A percentile compares a stretch with the other conserved stretches of the same genome.
Evolutionary conservation across 768 basidiomycete species (phyloP).

Genomic region (Suillus lakei): DNA sequence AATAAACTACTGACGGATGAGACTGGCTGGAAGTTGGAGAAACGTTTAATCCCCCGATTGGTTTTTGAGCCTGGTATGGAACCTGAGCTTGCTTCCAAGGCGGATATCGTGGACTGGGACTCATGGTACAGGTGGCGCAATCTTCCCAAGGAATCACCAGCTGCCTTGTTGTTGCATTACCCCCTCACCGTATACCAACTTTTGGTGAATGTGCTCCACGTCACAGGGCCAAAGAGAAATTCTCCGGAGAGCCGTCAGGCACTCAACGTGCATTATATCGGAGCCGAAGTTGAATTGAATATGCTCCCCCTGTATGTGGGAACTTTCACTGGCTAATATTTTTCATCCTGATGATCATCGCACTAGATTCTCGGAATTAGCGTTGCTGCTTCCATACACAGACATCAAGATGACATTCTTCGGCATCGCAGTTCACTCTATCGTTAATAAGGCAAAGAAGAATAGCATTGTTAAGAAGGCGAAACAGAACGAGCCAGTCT

Average conservation of each 20-base stretch:
- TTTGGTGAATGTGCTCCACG: slow-evolving; percentile 38
- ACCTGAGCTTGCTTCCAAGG: slow-evolving; percentile 29
- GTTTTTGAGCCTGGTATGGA: slow-evolving; percentile 34
- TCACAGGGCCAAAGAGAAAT: slow-evolving; percentile 29
- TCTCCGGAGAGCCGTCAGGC: slow-evolving; percentile 27
- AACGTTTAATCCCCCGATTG: slow-evolving; percentile 38
- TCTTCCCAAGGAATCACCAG: slow-evolving; percentile 46
- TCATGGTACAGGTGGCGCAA: slow-evolving; percentile 52
- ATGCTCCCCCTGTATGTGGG: slow-evolving; percentile 44
- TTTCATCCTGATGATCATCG: slow-evolving; percentile 4
- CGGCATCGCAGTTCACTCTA: slow-evolving; percentile 36
- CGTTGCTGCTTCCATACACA: slow-evolving; percentile 47
- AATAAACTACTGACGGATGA: slow-evolving; percentile 35
- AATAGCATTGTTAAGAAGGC: slow-evolving; percentile 37
- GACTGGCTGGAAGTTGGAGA: slow-evolving; percentile 43
- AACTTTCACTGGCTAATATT: background rate
- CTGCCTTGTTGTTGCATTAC: slow-evolving; percentile 48
- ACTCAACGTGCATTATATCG: slow-evolving; percentile 42
- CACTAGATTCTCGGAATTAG: slow-evolving; percentile 50
- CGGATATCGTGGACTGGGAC: slow-evolving; percentile 43
- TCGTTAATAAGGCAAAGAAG: slow-evolving; percentile 37
- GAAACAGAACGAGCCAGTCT: slow-evolving; percentile 34
- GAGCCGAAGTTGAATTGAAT: slow-evolving; percentile 44
- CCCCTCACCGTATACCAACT: slow-evolving; percentile 47
- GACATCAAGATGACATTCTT: slow-evolving; percentile 49